Evolutionary conservation across 352 stramenopile genomes (phyloP).

Genomic region (Globisporangium cylindrosporum): DNA sequence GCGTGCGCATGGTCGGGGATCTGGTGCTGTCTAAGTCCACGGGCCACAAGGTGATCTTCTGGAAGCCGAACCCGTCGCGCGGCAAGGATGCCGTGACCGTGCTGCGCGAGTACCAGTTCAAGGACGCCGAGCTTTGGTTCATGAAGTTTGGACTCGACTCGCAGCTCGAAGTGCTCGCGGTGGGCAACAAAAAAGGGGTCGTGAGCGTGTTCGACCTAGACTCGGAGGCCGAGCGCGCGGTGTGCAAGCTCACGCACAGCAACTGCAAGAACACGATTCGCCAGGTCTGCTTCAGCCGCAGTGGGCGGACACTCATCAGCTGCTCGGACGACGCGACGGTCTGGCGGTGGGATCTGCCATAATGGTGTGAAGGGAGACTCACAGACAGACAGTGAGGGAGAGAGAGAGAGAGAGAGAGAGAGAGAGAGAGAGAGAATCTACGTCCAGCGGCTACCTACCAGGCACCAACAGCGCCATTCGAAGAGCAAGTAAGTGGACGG

Average conservation of each 20-base stretch:
- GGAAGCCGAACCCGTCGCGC: slow-evolving; percentile 86
- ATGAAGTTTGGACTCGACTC: slow-evolving; percentile 82
- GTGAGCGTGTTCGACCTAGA: slow-evolving; percentile 81
- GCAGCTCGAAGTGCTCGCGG: slow-evolving; percentile 70
- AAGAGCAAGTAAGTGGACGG: neutral
- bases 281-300: slow-evolving; percentile 77
- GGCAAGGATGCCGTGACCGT: slow-evolving; percentile 80
- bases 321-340: slow-evolving; percentile 76
- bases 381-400: neutral
- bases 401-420: no score
- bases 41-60: slow-evolving; percentile 89
- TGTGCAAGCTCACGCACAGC: slow-evolving; percentile 71
- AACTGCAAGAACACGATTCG: slow-evolving; percentile 78
- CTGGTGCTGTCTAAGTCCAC: slow-evolving; percentile 83
- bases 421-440: neutral
- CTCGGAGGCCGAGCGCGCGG: slow-evolving; percentile 57
- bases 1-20: slow-evolving; percentile 75
- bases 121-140: slow-evolving; percentile 85
- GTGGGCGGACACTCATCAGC: slow-evolving; percentile 61
- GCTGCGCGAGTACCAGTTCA: slow-evolving; percentile 79
- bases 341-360: slow-evolving; percentile 70
- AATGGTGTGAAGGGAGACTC: neutral
- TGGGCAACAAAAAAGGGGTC: slow-evolving; percentile 80
- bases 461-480: no score
- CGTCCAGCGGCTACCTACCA: neutral